Evolutionary conservation across 1,139 yeast species (phyloP), one percentile per base, ranked within the genome.

Genomic region (Arxiozyma slooffiae): DNA sequence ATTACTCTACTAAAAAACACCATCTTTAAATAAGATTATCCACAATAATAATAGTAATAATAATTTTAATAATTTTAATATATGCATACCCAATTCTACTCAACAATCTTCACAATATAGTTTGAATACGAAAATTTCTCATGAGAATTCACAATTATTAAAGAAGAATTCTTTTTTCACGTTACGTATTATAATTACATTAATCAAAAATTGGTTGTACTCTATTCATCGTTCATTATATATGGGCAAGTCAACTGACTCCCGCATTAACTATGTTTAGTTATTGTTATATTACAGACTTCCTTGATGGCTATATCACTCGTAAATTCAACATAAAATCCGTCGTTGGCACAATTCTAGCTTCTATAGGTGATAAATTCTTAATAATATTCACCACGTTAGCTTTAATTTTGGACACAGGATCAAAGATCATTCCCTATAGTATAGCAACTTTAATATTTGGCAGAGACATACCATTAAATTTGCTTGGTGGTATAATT

Each of bases 351-450:
- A 85, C 96, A 0, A 83, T 94, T 21, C 72, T 94, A 42, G 99
- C 94, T 62, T 98, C 99, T 0, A 76, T 89, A 72, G 99, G 98
- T 0, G 99, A 94, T 64, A 94, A 94, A 67, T 72, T 86, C 23
- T 72, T 94, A 45, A 88, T 94, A 96, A 78, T 94, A 43, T 80
- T 86, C 0, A 80, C 95, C 50, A 89, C 97, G 0, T 73, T 82
- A 0, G 80, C 95, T 49, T 71, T 92, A 52, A 81, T 94, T 0
- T 51, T 59, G 1, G 78, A 80, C 38, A 75, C 82, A 0, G 80
- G 85, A 3, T 79, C 81, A 20, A 66, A 63, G 45, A 48, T 67
- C 57, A 79, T 86, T 64, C 94, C 89, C 0, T 51, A 77, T 3
- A 76, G 80, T 50, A 71, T 92, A 48, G 97, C 96, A 0, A 68